phyloP scores from a whole-genome alignment of 2,329 filamentous ascomycete genomes.

The Alternaria atra region DNA sequence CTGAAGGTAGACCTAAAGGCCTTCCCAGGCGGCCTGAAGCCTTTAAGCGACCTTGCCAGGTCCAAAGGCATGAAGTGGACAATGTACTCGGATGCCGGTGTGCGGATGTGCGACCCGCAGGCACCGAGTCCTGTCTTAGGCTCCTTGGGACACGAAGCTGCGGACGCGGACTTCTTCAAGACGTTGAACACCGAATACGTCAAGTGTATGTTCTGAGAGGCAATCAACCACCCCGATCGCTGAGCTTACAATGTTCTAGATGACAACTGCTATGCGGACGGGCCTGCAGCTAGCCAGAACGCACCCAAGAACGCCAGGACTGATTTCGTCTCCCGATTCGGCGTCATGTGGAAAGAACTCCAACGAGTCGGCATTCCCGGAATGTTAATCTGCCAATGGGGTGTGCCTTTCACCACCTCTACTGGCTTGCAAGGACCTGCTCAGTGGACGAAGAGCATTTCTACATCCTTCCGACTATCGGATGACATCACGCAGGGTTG shows the following conservation, averaged over 20 bases:
- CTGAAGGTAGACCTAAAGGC: conserved; percentile 22
- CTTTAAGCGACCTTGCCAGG: conserved; percentile 28
- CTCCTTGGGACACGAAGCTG: conserved; percentile 26
- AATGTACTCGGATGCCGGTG: conserved; percentile 34
- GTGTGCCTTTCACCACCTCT: conserved; percentile 21
- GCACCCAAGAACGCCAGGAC: conserved; percentile 28
- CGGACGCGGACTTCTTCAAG: conserved; percentile 31
- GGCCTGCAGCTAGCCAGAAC: conserved; percentile 23
- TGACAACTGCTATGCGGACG: conserved; percentile 31
- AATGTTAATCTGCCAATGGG: conserved; percentile 33
- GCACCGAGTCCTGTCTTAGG: conserved; percentile 27
- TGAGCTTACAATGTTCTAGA: conserved; percentile 12
- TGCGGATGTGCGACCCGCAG: conserved; percentile 30
- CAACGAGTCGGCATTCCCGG: conserved; percentile 27
- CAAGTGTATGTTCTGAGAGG: conserved; percentile 18
- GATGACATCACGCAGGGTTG: conserved; percentile 28
- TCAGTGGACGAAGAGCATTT: conserved; percentile 29
- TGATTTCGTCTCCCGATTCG: conserved; percentile 26
- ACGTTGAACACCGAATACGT: conserved; percentile 31
- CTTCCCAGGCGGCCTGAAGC: conserved; percentile 27
- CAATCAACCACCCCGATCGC: background rate
- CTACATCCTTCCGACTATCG: conserved; percentile 30
- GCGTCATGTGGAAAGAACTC: conserved; percentile 30
- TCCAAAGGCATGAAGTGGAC: conserved; percentile 37
- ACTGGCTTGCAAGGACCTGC: conserved; percentile 25